Evolutionary conservation across 371 early-diverging fungal genomes (phyloP), one percentile per base, ranked within the genome.

Genomic region (Hamiltosporidium tvaerminnensis): DNA sequence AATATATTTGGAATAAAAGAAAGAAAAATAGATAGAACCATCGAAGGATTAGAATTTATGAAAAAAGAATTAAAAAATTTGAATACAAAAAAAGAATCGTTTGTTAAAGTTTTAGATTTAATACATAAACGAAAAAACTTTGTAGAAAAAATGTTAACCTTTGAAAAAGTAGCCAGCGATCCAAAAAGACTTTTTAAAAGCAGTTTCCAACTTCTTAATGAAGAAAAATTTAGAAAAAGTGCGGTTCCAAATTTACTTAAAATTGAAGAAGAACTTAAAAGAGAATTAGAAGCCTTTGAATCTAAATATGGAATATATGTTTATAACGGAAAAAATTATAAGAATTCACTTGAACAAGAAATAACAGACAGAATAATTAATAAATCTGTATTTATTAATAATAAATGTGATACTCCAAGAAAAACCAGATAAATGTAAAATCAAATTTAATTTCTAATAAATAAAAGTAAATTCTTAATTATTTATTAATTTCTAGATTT

Each of bases 91-190:
- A 50, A 50, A 50, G 52, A 50, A 10, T 9, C 52, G 4, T 50
- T 23, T 50, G 4, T 50, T 9, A 30, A 5, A n/a, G 7, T 50
- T 50, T 50, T 31, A 50, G 52, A 50, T 12, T 31, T 50, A 0
- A 50, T 50, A 50, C 0, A 50, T 9, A 50, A 50, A 30, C 3
- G 52, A 50, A 16, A 50, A 30, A 50, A 50, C 4, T 30, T 50
- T 4, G 16, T 66, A 12, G 54, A 82, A 81, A 80, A 80, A 72
- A 87, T 88, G 86, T 80, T 82, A 53, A 83, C 84, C 9, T 89
- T 91, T 79, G 91, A 91, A 72, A 82, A 83, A 61, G 81, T 81
- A 0, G 91, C 91, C 0, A 84, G 84, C 0, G 88, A 91, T 67
- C 89, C 89, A 1, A 78, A 80, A 53, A 78, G 91, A 32, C 75